Conservation (phyloP, 2,329 filamentous ascomycete genomes). For the Penicillium sp. region DNA sequence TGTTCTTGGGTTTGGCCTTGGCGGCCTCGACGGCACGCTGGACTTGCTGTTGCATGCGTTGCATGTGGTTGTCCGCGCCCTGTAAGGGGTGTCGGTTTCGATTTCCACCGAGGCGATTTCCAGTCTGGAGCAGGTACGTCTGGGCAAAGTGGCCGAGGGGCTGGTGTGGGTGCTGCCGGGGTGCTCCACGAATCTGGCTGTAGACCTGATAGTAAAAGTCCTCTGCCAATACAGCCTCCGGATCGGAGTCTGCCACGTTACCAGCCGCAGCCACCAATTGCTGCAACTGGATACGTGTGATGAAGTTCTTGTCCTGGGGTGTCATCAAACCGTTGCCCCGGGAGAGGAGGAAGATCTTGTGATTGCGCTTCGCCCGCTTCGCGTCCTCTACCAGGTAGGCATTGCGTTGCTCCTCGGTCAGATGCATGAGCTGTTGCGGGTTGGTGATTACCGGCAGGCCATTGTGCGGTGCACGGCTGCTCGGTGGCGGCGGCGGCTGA, state of each 20-base stretch:
- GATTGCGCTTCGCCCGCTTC: slow-evolving; percentile 91
- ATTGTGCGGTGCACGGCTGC: slow-evolving; percentile 32
- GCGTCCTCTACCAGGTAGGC: slow-evolving; percentile 86
- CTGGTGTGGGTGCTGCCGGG: slow-evolving; percentile 85
- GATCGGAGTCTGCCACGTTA: slow-evolving; percentile 72
- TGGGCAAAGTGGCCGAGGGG: slow-evolving; percentile 95
- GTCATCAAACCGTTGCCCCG: slow-evolving; percentile 98
- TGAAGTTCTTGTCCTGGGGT: slow-evolving; percentile 98
- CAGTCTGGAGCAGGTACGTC: slow-evolving; percentile 94
- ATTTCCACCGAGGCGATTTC: slow-evolving; percentile 67
- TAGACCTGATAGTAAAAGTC: slow-evolving; percentile 99
- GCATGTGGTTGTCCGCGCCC: slow-evolving; percentile 92
- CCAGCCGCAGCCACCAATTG: slow-evolving; percentile 91
- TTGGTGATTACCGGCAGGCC: slow-evolving; percentile 58
- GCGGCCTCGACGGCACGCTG: slow-evolving; percentile 95
- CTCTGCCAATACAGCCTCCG: slow-evolving; percentile 76
- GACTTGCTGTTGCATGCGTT: slow-evolving; percentile 98
- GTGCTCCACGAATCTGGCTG: slow-evolving; percentile 84
- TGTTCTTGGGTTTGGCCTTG: slow-evolving; percentile 96
- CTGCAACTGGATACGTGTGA: slow-evolving; percentile 94
- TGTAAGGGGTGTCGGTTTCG: slow-evolving; percentile 67
- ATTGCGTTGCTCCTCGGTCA: slow-evolving; percentile 79
- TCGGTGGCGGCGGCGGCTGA: slow-evolving; percentile 34
- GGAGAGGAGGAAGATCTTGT: slow-evolving; percentile 91
- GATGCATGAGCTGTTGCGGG: slow-evolving; percentile 67